Base-by-base conservation (phyloP, 257 asterid species). In the Solanum infundibuliforme region DNA sequence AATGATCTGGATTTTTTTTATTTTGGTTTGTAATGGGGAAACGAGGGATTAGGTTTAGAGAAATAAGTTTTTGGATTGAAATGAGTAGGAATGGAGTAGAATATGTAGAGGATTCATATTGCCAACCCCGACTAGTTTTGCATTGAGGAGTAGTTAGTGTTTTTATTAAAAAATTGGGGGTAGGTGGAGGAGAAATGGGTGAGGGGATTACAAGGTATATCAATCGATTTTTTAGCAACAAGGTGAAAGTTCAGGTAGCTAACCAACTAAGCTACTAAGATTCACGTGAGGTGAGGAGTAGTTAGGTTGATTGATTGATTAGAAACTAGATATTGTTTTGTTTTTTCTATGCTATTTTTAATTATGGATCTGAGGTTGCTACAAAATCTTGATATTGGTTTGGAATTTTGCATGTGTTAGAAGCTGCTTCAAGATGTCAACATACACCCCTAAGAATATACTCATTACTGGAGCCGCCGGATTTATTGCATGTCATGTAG, bases 401-500 rank as follows among this genome's bases (percentile, higher is more conserved):
- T 87, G 58, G 27, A 16, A 83, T 72, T 71, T 35, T 10, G 18
- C 69, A 48, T 82, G 3, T 82, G 75, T 72, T 72, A 71, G 81
- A 65, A 31, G 58, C 73, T 86, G 58, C 23, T 27, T 32, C 35
- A 52, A 73, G 39, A 88, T 88, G 87, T 71, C 83, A 7, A 69
- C 77, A 7, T 85, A 88, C 87, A 84, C 87, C 65, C 90, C 90
- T 27, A 83, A 84, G 85, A 88, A 88, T 68, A 88, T 88, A 76
- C 90, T 88, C 16, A 83, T 88, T 38, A 88, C 90, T 2, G 90
- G 90, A 60, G 90, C 87, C 52, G 90, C 90, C 23, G 90, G 90
- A 58, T 88, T 88, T 83, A 88, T 88, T 84, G 90, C 90, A 71
- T 88, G 87, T 25, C 90, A 88, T 88, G 90, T 88, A 8, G 87